Evolutionary conservation across 2,329 filamentous ascomycete genomes (phyloP).

Genomic region (Plenodomus tracheiphilus): DNA sequence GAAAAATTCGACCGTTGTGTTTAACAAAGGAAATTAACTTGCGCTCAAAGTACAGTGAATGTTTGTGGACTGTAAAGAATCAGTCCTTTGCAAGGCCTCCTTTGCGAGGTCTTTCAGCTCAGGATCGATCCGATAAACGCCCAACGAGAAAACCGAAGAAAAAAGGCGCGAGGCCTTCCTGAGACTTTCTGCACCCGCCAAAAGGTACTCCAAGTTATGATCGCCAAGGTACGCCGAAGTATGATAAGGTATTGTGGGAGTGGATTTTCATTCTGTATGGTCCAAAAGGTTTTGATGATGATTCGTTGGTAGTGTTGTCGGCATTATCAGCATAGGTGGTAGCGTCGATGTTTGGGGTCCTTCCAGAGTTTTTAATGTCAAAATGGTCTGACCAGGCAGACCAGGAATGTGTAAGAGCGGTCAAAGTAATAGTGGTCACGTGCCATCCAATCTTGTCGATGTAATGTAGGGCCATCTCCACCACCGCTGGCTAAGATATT

Average conservation of each 20-base stretch:
- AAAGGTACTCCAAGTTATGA: conserved; percentile 3
- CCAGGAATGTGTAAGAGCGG: too few species aligned
- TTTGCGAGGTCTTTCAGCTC: neutral
- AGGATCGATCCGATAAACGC: neutral
- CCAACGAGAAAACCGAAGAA: neutral
- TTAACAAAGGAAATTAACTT: conserved; percentile 25
- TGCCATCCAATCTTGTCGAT: too few species aligned
- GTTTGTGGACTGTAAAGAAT: conserved; percentile 5
- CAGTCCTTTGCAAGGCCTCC: neutral
- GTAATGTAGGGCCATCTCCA: too few species aligned
- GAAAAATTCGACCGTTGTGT: conserved; percentile 12
- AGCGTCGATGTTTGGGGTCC: neutral
- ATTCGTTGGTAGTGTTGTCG: neutral
- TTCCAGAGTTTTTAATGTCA: too few species aligned
- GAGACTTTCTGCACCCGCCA: conserved; percentile 2
- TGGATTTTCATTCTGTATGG: neutral
- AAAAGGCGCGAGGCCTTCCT: conserved; percentile 1
- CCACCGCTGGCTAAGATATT: too few species aligned
- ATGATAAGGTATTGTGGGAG: neutral
- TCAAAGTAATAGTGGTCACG: too few species aligned
- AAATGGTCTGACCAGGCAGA: too few species aligned
- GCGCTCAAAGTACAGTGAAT: conserved; percentile 24
- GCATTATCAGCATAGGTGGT: neutral
- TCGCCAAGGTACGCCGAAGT: neutral
- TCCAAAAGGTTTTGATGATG: neutral